Percentiles rank a stretch among this genome's conserved stretches.
phyloP scores from a whole-genome alignment of 1,284 basidiomycete species.

The Omphalotus olearius region DNA sequence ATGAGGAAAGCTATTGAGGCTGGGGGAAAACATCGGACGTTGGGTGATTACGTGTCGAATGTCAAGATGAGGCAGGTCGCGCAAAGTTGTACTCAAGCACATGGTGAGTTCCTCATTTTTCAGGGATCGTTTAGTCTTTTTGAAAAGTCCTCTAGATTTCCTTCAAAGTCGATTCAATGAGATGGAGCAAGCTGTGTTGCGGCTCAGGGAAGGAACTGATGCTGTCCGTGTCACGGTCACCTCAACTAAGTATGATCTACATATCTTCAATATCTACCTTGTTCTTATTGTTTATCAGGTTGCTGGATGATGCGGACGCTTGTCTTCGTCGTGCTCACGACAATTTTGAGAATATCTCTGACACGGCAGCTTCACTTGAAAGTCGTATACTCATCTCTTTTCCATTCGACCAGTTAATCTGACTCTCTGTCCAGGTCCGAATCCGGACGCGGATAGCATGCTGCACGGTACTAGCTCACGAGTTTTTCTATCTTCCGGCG shows the following conservation, averaged over 20 bases:
- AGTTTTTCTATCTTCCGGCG: neutral
- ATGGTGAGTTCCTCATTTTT: slow-evolving; percentile 41
- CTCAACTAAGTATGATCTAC: slow-evolving; percentile 41
- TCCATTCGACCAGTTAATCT: neutral
- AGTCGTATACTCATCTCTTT: slow-evolving; percentile 29
- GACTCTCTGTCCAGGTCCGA: slow-evolving; percentile 33
- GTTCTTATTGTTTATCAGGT: slow-evolving; percentile 29
- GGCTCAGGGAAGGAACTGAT: slow-evolving; percentile 56
- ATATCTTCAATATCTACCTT: slow-evolving; percentile 2
- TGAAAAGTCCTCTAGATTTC: slow-evolving; percentile 42
- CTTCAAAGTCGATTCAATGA: slow-evolving; percentile 48
- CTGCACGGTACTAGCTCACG: slow-evolving; percentile 44
- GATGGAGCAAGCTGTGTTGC: slow-evolving; percentile 48
- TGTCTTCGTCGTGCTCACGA: slow-evolving; percentile 55
- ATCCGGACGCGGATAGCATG: slow-evolving; percentile 44
- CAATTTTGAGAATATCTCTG: slow-evolving; percentile 50
- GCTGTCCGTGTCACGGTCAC: slow-evolving; percentile 48
- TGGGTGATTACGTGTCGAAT: slow-evolving; percentile 76
- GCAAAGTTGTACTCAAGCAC: slow-evolving; percentile 66
- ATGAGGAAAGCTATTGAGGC: slow-evolving; percentile 63
- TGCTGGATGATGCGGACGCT: slow-evolving; percentile 55
- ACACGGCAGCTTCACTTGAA: slow-evolving; percentile 48
- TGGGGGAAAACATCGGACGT: slow-evolving; percentile 57
- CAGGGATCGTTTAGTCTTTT: neutral
- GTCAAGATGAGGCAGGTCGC: slow-evolving; percentile 78